Base-by-base conservation (phyloP, 192 early-diverging fungal species). In the Helicostylum pulchrum region DNA sequence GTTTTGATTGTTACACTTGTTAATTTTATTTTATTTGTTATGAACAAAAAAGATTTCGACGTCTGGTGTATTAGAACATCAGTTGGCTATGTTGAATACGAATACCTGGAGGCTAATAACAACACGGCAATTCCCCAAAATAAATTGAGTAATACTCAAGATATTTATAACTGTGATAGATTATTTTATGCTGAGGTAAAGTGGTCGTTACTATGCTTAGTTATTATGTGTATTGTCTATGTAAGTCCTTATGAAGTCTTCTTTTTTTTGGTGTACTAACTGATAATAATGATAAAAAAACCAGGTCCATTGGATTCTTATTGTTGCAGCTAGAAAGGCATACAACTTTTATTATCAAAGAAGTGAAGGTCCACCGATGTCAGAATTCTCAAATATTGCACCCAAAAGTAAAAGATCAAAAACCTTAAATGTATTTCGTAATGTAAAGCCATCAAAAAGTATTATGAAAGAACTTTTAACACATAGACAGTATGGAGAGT, bases 111-210 rank as follows among this genome's bases (percentile, higher is more conserved):
- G 7, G 45, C 51, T 17, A 51, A 62, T 19, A 52, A 14, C 2
- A n/a, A 2, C 9, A 53, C 49, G 0, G n/a, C 30, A 43, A 9
- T 5, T 26, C 8, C 46, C 1, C 0, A 8, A 21, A 26, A 53
- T 21, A n/a, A 15, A 14, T 26, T 53, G 15, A 26, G 39, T 11
- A 9, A 46, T 2, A 23, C 36, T 9, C 10, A n/a, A 8, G 51
- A 64, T 9, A 42, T 20, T 20, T 64, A 64, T 51, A 64, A 64
- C 17, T 64, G 62, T 26, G 20, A 53, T 12, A 64, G 62, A 31
- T 23, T 64, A n/a, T 64, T 42, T 17, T 10, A 53, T 17, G 62
- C 53, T 54, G 62, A 64, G 30, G 15, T 64, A 7, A 64, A 64
- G 34, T 64, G 62, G 62, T 45, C 51, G 15, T 19, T 64, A 42